A percentile compares a stretch with the other conserved stretches of the same genome.
Evolutionary conservation across 192 early-diverging fungal genomes (phyloP).

Genomic region (Borealophlyctis nickersoniae): DNA sequence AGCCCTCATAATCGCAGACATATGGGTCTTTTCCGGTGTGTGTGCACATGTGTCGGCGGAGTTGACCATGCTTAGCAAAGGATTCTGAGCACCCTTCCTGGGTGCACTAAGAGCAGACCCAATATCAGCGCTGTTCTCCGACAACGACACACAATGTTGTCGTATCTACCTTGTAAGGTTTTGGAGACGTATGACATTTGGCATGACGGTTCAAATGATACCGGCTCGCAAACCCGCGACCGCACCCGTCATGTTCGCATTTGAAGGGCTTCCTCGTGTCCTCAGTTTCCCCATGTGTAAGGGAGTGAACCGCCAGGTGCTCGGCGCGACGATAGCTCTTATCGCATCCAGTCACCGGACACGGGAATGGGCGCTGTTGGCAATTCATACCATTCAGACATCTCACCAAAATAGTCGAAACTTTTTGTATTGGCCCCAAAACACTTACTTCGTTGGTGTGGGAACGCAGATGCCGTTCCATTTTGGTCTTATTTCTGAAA

Average conservation of each 20-base stretch:
- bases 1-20: not conserved
- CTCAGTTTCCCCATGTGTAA: slow-evolving; percentile 5
- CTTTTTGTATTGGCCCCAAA: too few relatives aligned
- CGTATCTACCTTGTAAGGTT: slow-evolving; percentile 14
- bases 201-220: slow-evolving; percentile 21
- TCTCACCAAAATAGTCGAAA: too few relatives aligned
- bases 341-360: slow-evolving; percentile 4
- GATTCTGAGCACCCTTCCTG: slow-evolving; percentile 9
- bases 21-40: slow-evolving; percentile 18
- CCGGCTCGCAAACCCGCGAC: slow-evolving; percentile 8
- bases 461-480: too few relatives aligned
- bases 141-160: not conserved
- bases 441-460: too few relatives aligned
- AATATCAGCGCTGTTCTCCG: not conserved
- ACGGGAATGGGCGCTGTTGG: slow-evolving; percentile 18
- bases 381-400: too few relatives aligned
- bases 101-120: slow-evolving; percentile 11
- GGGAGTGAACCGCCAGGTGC: slow-evolving; percentile 17
- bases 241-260: slow-evolving; percentile 12
- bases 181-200: slow-evolving; percentile 13
- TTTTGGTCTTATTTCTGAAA: too few relatives aligned
- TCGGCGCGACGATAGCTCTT: slow-evolving; percentile 16
- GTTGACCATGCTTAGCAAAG: slow-evolving; percentile 21
- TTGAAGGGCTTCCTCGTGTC: slow-evolving; percentile 13
- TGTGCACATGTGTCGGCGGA: slow-evolving; percentile 15